Evolutionary conservation across 495 filamentous ascomycete genomes (phyloP).

Genomic region (Staphylotrichum tortipilum): DNA sequence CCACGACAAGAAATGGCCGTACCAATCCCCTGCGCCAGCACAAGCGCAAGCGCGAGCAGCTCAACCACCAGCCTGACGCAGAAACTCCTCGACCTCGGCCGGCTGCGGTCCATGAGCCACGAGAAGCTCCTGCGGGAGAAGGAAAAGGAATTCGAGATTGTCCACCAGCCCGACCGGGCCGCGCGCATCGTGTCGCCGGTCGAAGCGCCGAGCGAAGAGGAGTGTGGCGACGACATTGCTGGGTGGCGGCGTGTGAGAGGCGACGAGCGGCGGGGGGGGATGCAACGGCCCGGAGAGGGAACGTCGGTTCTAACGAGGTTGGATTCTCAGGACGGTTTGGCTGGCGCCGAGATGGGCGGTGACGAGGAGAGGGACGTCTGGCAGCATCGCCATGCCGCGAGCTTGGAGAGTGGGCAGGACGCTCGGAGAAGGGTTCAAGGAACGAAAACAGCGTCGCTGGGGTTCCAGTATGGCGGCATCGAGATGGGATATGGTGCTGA

Average conservation of each 20-base stretch:
- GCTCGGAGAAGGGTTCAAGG: too few species aligned
- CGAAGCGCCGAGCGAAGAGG: slow-evolving; percentile 19
- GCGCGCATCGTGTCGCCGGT: slow-evolving; percentile 1
- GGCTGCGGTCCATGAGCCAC: neutral
- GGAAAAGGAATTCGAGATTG: slow-evolving; percentile 12
- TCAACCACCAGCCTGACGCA: slow-evolving; percentile 8
- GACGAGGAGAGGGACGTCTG: neutral
- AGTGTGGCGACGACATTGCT: slow-evolving; percentile 19
- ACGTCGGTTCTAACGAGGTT: too few species aligned
- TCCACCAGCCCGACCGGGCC: slow-evolving; percentile 26
- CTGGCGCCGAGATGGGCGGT: neutral
- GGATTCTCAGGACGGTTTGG: too few species aligned
- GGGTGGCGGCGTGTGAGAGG: slow-evolving; percentile 21
- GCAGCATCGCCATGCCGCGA: neutral
- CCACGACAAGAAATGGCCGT: neutral
- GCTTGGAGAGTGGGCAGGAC: too few species aligned
- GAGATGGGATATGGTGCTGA: neutral
- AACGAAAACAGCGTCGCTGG: too few species aligned
- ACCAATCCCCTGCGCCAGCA: neutral
- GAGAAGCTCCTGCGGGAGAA: too few species aligned
- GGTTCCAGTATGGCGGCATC: neutral
- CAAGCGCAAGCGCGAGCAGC: neutral
- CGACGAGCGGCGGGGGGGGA: too few species aligned
- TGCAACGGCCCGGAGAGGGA: too few species aligned
- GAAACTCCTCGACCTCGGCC: slow-evolving; percentile 17